Percentiles rank a stretch among this genome's conserved stretches.
Evolutionary conservation across 345 rosid species (phyloP).

Genomic region (Cardamine resedifolia): DNA sequence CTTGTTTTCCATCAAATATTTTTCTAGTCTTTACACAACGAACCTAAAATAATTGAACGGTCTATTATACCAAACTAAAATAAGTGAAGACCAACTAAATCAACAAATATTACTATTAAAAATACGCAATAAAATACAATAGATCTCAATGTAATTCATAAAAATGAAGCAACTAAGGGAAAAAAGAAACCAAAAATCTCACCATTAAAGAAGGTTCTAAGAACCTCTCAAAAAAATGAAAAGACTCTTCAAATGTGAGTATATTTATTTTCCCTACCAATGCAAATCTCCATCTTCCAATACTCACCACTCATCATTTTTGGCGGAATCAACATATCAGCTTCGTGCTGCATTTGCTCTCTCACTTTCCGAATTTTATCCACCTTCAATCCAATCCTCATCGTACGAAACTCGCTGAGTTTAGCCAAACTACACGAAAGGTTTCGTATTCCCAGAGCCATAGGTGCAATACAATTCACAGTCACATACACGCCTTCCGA

Average conservation of each 20-base stretch:
- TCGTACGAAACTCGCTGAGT: not conserved
- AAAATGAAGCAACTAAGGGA: too few relatives aligned
- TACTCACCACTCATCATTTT: not conserved
- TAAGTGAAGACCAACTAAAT: too few relatives aligned
- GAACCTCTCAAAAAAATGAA: not conserved
- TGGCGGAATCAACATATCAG: not conserved
- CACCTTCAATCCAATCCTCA: not conserved
- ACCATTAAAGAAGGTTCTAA: too few relatives aligned
- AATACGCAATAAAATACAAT: too few relatives aligned
- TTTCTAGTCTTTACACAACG: too few relatives aligned
- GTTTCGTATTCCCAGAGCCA: not conserved
- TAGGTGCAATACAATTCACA: constrained; percentile 19
- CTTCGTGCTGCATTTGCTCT: not conserved
- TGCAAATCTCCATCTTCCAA: constrained; percentile 9
- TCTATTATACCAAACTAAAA: too few relatives aligned
- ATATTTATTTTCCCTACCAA: not conserved
- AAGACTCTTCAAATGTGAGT: not conserved
- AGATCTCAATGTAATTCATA: too few relatives aligned
- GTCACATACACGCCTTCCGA: not conserved
- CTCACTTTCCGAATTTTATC: not conserved
- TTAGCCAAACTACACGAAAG: not conserved
- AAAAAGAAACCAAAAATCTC: not conserved
- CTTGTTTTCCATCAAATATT: too few relatives aligned
- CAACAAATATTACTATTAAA: constrained; percentile 12
- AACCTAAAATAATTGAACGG: too few relatives aligned